These are phyloP conservation scores for Lactifluus piperatus DNA, from an alignment of 768 basidiomycete genomes.

Conservation along the genomic window DNA sequence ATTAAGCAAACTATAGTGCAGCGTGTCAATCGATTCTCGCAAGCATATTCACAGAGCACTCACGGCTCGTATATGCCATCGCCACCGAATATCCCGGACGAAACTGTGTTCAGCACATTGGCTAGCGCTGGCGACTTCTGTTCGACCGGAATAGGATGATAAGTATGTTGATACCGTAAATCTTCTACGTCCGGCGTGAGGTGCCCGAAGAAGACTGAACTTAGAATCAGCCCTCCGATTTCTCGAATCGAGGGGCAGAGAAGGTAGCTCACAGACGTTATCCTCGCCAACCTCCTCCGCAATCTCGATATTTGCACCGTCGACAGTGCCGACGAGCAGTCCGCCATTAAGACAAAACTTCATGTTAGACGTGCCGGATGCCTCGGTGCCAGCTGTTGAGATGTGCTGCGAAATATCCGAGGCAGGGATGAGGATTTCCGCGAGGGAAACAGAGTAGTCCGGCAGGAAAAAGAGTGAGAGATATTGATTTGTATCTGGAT, in stretches of 20 bases:
- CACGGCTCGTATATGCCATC: conserved; percentile 77
- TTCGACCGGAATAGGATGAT: conserved; percentile 73
- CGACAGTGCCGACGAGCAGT: conserved; percentile 76
- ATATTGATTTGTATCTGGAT: conserved; percentile 81
- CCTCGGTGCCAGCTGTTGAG: conserved; percentile 94
- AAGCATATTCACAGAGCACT: conserved; percentile 26
- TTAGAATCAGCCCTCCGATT: not conserved
- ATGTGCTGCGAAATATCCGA: conserved; percentile 95
- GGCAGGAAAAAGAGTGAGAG: conserved; percentile 92
- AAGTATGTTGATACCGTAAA: conserved; percentile 77
- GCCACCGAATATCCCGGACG: conserved; percentile 76
- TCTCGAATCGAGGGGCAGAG: not conserved
- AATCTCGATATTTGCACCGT: conserved; percentile 96
- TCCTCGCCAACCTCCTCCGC: conserved; percentile 91
- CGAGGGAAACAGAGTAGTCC: conserved; percentile 83
- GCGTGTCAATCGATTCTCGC: conserved; percentile 3
- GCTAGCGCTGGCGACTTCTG: conserved; percentile 79
- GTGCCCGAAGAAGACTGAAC: conserved; percentile 80
- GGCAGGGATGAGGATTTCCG: conserved; percentile 83
- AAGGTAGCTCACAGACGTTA: conserved; percentile 69
- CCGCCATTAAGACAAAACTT: conserved; percentile 91
- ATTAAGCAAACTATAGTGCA: conserved; percentile 49
- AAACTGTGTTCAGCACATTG: conserved; percentile 66
- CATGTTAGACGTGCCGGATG: conserved; percentile 77
- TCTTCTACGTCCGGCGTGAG: conserved; percentile 83